These are phyloP conservation scores for Phytophthora chlamydospora DNA, from an alignment of 352 stramenopile genomes.

Conservation along the genomic window DNA sequence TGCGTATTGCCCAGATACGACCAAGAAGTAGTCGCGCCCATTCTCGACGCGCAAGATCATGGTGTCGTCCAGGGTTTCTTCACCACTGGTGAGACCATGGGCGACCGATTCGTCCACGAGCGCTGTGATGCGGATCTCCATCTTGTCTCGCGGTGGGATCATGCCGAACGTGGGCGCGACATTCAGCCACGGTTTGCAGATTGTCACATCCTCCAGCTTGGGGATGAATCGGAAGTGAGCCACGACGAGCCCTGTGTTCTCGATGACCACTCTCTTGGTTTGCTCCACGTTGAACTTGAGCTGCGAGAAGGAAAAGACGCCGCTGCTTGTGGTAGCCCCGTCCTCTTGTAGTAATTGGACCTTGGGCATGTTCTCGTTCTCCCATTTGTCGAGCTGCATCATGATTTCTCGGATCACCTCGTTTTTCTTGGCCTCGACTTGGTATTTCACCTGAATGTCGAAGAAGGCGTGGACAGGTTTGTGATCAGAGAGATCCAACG, in stretches of 20 bases:
- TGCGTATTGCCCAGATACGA: conserved; percentile 92
- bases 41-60: conserved; percentile 97
- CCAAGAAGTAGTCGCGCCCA: conserved; percentile 96
- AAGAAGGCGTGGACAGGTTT: conserved; percentile 97
- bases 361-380: conserved; percentile 96
- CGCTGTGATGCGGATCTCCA: conserved; percentile 92
- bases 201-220: conserved; percentile 82
- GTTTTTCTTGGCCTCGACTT: conserved; percentile 91
- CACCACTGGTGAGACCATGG: conserved; percentile 87
- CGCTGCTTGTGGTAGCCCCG: conserved; percentile 44
- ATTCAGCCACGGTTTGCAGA: conserved; percentile 94
- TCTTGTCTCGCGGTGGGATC: conserved; percentile 80
- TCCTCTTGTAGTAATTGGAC: conserved; percentile 80
- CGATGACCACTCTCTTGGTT: conserved; percentile 65
- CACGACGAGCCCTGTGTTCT: conserved; percentile 94
- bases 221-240: conserved; percentile 95
- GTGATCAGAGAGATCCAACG: conserved; percentile 97
- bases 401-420: conserved; percentile 94
- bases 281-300: conserved; percentile 74
- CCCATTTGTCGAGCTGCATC: conserved; percentile 94
- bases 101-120: conserved; percentile 91
- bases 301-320: conserved; percentile 68
- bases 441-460: conserved; percentile 91
- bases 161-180: conserved; percentile 90
- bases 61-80: conserved; percentile 95